These are phyloP conservation scores for Penicillium steckii DNA, from an alignment of 495 filamentous ascomycete genomes.

Conservation along the genomic window DNA sequence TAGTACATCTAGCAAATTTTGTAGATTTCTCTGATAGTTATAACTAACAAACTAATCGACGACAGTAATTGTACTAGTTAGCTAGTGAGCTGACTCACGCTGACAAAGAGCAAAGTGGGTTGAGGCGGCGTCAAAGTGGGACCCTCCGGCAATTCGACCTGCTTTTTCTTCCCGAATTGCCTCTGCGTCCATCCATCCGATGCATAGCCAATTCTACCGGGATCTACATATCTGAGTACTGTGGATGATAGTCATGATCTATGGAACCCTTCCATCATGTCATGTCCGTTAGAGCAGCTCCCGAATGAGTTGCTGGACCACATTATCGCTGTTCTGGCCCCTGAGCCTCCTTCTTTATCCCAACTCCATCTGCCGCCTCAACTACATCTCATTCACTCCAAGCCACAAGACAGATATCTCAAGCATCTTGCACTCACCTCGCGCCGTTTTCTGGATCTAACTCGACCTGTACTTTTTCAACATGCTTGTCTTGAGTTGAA, in stretches of 20 bases:
- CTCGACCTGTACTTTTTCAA: constrained; percentile 34
- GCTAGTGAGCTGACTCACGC: constrained; percentile 19
- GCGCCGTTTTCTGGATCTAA: constrained; percentile 23
- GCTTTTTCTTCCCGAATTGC: constrained; percentile 17
- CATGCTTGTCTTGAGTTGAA: constrained; percentile 30
- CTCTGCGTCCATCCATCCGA: neutral
- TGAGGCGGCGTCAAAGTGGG: constrained; percentile 10
- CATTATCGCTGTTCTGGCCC: constrained; percentile 31
- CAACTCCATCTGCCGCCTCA: constrained; percentile 27
- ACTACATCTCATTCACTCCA: constrained; percentile 17
- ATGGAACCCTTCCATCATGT: constrained; percentile 6
- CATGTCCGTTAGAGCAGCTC: constrained; percentile 22
- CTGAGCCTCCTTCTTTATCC: constrained; percentile 27
- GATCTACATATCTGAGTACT: too few relatives aligned
- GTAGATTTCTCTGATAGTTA: too few relatives aligned
- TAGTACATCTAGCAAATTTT: too few relatives aligned
- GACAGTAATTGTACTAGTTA: neutral
- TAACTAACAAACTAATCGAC: too few relatives aligned
- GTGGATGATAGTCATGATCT: neutral
- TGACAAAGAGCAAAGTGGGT: constrained; percentile 26
- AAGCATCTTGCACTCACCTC: constrained; percentile 36
- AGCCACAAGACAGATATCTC: constrained; percentile 16
- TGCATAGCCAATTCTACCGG: too few relatives aligned
- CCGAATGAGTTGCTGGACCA: constrained; percentile 45
- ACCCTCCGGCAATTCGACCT: constrained; percentile 22